Conservation (phyloP, 192 early-diverging fungal genomes). For the Backusella liffmaniae region DNA sequence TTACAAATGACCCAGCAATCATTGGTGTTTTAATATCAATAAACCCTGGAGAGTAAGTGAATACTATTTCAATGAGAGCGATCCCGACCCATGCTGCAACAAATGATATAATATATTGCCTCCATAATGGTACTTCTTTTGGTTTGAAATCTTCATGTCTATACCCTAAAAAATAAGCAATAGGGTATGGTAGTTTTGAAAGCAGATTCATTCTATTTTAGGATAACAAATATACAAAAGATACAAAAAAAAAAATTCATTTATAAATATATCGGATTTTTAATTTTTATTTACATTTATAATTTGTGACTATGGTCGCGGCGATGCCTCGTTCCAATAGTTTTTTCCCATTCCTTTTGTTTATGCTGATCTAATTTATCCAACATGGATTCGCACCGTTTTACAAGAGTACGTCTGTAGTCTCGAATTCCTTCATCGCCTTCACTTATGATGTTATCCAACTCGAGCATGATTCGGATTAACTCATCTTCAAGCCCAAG, state of each 20-base stretch:
- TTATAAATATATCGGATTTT: not conserved
- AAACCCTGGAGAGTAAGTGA: slow-evolving; percentile 15
- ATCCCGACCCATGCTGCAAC: slow-evolving; percentile 29
- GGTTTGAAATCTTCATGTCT: not conserved
- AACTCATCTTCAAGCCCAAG: slow-evolving; percentile 32
- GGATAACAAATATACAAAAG: not conserved
- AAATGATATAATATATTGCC: slow-evolving; percentile 29
- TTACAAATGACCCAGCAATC: slow-evolving; percentile 36
- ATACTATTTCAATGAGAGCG: slow-evolving; percentile 23
- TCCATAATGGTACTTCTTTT: slow-evolving; percentile 17
- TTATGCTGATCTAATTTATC: slow-evolving; percentile 29
- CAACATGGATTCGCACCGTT: slow-evolving; percentile 17
- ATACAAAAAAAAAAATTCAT: not conserved
- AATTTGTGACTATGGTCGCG: slow-evolving; percentile 1
- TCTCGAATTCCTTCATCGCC: slow-evolving; percentile 17
- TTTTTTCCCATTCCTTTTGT: slow-evolving; percentile 32
- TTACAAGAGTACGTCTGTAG: slow-evolving; percentile 19
- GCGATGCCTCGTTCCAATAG: not conserved
- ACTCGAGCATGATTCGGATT: slow-evolving; percentile 21
- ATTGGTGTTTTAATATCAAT: slow-evolving; percentile 18
- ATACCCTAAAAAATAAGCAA: slow-evolving; percentile 27
- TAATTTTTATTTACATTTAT: not conserved
- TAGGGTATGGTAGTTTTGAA: slow-evolving; percentile 5
- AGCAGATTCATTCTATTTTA: not conserved
- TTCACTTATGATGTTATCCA: slow-evolving; percentile 22